These are phyloP conservation scores for Eucalyptus grandis DNA, from an alignment of 345 rosid species.

Conservation along the genomic window DNA sequence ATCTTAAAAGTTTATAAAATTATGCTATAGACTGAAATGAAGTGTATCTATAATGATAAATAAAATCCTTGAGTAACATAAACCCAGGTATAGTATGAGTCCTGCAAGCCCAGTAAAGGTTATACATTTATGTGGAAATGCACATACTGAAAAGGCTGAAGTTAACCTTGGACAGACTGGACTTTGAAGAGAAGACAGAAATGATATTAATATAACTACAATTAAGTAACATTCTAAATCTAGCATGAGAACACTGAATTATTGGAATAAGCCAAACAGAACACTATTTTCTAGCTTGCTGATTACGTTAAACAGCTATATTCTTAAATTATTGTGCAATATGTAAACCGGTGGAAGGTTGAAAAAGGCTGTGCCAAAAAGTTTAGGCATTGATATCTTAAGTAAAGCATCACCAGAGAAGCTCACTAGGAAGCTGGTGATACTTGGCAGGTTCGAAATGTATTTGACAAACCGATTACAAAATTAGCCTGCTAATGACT, in stretches of 20 bases:
- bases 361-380: neutral
- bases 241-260: neutral
- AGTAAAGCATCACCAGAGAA: neutral
- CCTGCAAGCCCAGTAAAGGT: neutral
- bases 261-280: neutral
- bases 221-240: neutral
- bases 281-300: neutral
- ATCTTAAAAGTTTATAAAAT: neutral
- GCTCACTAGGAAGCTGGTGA: neutral
- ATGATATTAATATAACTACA: neutral
- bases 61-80: neutral
- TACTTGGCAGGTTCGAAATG: neutral
- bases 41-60: neutral
- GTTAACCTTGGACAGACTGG: neutral
- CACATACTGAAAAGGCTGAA: neutral
- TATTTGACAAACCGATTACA: neutral
- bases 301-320: neutral
- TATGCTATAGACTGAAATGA: neutral
- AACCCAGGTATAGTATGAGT: neutral
- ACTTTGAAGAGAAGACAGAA: neutral
- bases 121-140: neutral
- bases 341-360: neutral
- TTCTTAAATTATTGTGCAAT: neutral
- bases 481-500: neutral
- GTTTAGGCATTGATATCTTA: neutral